Evolutionary conservation across 106 monocot species (phyloP), one percentile per base, ranked within the genome.

Genomic region (Allium cepa): DNA sequence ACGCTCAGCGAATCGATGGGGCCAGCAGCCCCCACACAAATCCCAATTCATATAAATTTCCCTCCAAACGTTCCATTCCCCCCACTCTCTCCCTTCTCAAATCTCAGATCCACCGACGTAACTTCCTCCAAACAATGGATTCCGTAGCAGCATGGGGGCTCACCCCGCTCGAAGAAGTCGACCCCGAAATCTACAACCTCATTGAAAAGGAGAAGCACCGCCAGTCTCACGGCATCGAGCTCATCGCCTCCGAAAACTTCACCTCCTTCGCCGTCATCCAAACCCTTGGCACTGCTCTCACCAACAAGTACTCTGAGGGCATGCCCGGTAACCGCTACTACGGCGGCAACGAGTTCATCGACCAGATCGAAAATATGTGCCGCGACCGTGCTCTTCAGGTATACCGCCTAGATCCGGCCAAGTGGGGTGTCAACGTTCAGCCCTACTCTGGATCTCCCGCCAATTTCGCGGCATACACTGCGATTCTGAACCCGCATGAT

Each of bases 301-400:
- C 90, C 68, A 90, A 85, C 73, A 90, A 90, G 78, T 90, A 90
- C 85, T 90, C 90, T 61, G 82, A 85, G 68, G 85, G 90, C 53
- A 90, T 90, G 85, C 90, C 85, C 12, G 90, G 85, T 15, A 85
- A 82, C 78, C 82, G 85, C 17, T 90, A 90, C 82, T 90, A 90
- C 72, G 90, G 85, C 4, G 90, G 85, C 18, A 85, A 83, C 76
- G 82, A 83, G 73, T 78, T 61, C 79, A 85, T 90, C 69, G 89
- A 90, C 74, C 53, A 82, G 75, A 82, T 90, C 70, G 89, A 90
- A 80, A 80, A 85, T 63, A 84, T 89, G 56, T 89, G 89, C 85
- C 73, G 84, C 17, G 22, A 67, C 56, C 83, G 84, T 53, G 85
- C 90, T 53, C 80, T 90, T 72, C 64, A 72, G 66, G 82, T 82